Percentiles rank a stretch among this genome's conserved stretches.
These are phyloP conservation scores for Dendrothele bispora DNA, from an alignment of 768 basidiomycete genomes.

Conservation along the genomic window DNA sequence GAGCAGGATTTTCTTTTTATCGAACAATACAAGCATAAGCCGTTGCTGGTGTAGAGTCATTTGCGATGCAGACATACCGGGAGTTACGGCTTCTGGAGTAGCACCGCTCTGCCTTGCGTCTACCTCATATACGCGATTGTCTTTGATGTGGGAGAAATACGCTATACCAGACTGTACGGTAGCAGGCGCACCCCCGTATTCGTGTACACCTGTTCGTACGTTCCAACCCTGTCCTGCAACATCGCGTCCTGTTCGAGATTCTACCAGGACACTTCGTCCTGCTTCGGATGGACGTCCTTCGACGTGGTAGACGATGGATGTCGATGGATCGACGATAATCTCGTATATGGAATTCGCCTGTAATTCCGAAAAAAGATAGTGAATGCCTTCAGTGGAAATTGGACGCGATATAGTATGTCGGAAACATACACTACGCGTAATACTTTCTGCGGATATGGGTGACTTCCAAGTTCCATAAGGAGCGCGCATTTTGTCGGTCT, in stretches of 20 bases:
- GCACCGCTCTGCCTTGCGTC: constrained; percentile 23
- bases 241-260: constrained; percentile 48
- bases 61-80: constrained; percentile 43
- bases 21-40: neutral
- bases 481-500: no score
- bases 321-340: constrained; percentile 53
- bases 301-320: constrained; percentile 48
- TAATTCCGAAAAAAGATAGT: neutral
- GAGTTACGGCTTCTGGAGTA: constrained; percentile 54
- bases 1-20: constrained; percentile 36
- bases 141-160: constrained; percentile 54
- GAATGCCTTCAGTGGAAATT: neutral
- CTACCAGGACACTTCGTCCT: constrained; percentile 56
- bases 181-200: constrained; percentile 64
- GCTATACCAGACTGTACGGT: constrained; percentile 42
- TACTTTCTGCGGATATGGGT: constrained; percentile 50
- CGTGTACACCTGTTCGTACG: constrained; percentile 58
- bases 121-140: constrained; percentile 47
- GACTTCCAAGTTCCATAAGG: constrained; percentile 68
- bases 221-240: constrained; percentile 57
- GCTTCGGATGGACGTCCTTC: constrained; percentile 58
- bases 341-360: constrained; percentile 41
- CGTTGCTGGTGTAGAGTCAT: neutral
- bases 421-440: constrained; percentile 49
- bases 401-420: no score